Evolutionary conservation across 176 grass and related monocot genomes (phyloP).

Genomic region (Phoenix roebelenii): DNA sequence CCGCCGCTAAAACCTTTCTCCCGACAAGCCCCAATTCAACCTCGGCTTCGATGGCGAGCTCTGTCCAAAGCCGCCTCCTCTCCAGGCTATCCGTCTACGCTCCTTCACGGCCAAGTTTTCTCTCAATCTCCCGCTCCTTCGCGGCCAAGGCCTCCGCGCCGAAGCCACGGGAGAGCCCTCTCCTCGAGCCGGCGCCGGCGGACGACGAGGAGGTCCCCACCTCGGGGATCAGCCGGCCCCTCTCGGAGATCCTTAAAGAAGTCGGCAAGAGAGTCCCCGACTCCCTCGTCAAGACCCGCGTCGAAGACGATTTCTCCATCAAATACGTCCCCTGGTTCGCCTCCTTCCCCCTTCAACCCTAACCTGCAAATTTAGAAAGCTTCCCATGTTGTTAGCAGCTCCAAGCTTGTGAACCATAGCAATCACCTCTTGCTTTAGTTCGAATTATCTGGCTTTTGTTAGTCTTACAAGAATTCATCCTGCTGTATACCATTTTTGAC

Average conservation of each 20-base stretch:
- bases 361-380: too few relatives aligned
- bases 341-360: too few relatives aligned
- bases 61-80: conserved; percentile 32
- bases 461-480: too few relatives aligned
- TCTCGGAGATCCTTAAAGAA: conserved; percentile 64
- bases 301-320: conserved; percentile 51
- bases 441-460: too few relatives aligned
- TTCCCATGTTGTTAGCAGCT: too few relatives aligned
- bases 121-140: conserved; percentile 16
- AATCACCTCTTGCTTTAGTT: too few relatives aligned
- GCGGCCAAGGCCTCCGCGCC: conserved; percentile 30
- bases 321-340: conserved; percentile 81
- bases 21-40: neutral
- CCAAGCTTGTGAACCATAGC: too few relatives aligned
- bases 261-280: conserved; percentile 79
- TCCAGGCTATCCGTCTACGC: neutral
- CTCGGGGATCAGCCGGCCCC: conserved; percentile 70
- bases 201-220: conserved; percentile 38
- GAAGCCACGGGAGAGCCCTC: conserved; percentile 28
- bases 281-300: conserved; percentile 52
- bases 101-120: neutral
- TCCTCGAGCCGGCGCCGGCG: conserved; percentile 20
- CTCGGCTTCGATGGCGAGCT: conserved; percentile 35
- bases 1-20: too few relatives aligned
- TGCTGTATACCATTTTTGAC: too few relatives aligned